Evolutionary conservation across 257 asterid species (phyloP).

Genomic region (Penstemon davidsonii): DNA sequence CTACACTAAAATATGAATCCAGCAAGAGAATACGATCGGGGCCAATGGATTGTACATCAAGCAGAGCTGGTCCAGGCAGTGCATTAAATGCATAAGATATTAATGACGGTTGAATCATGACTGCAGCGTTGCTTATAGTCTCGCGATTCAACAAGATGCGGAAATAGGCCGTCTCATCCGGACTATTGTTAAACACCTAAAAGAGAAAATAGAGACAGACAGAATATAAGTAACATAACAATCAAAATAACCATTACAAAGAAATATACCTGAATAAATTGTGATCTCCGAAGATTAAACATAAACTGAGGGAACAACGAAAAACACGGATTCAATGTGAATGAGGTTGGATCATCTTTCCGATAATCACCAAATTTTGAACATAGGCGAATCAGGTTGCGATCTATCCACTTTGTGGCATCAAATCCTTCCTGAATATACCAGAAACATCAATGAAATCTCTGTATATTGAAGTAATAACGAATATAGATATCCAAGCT

Average conservation of each 20-base stretch:
- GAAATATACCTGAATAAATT: conserved; percentile 78
- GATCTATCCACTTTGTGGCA: conserved; percentile 92
- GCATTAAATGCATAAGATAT: conserved; percentile 83
- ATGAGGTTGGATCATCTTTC: conserved; percentile 90
- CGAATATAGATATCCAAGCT: no score
- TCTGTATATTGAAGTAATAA: not conserved
- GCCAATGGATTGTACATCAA: conserved; percentile 86
- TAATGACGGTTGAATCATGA: conserved; percentile 96
- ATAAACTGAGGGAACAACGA: conserved; percentile 95
- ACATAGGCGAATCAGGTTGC: conserved; percentile 91
- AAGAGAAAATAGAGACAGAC: conserved; percentile 18
- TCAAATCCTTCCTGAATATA: conserved; percentile 87
- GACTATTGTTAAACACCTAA: conserved; percentile 96
- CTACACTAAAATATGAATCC: conserved; percentile 91
- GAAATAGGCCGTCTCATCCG: conserved; percentile 98
- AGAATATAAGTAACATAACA: conserved; percentile 4
- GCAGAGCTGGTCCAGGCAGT: conserved; percentile 84
- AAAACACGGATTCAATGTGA: conserved; percentile 75
- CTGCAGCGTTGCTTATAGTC: conserved; percentile 82
- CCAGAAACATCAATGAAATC: conserved; percentile 18
- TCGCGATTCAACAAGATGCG: conserved; percentile 93
- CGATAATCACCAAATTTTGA: conserved; percentile 96
- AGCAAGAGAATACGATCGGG: conserved; percentile 92
- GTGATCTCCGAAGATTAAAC: conserved; percentile 95
- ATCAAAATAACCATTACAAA: conserved; percentile 10